Conservation (phyloP, 2,329 filamentous ascomycete species). For the Cladosporium colombiae region DNA sequence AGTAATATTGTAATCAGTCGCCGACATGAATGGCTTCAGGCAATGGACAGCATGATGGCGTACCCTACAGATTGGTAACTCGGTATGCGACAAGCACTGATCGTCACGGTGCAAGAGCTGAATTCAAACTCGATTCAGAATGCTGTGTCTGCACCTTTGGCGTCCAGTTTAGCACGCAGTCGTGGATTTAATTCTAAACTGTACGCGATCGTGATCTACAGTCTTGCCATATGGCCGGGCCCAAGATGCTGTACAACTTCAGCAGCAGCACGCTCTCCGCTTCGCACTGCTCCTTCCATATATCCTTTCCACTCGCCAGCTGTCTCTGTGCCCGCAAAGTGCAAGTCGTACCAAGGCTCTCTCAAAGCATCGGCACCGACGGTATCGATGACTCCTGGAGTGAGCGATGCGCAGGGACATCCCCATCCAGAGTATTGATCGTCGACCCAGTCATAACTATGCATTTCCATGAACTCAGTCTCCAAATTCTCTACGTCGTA, state of each 20-base stretch:
- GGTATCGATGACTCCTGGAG: slow-evolving; percentile 29
- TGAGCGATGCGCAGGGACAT: slow-evolving; percentile 33
- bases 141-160: not conserved
- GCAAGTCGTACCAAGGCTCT: slow-evolving; percentile 41
- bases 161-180: not conserved
- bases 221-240: slow-evolving; percentile 15
- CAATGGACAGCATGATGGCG: not conserved
- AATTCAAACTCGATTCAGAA: not conserved
- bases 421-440: slow-evolving; percentile 35
- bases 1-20: not conserved
- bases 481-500: slow-evolving; percentile 29
- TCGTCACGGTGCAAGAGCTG: not conserved
- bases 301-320: slow-evolving; percentile 57
- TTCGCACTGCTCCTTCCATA: slow-evolving; percentile 59
- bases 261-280: slow-evolving; percentile 51
- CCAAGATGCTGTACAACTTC: slow-evolving; percentile 43
- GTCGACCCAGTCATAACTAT: slow-evolving; percentile 37
- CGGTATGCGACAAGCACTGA: not conserved
- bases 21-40: not conserved
- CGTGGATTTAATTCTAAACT: not conserved
- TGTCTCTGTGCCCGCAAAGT: slow-evolving; percentile 59
- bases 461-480: slow-evolving; percentile 29
- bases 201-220: slow-evolving; percentile 5
- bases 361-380: slow-evolving; percentile 27
- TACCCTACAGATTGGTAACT: not conserved